Conservation (phyloP, 176 grass and related monocot genomes). For the bread wheat (Triticum aestivum) region DNA sequence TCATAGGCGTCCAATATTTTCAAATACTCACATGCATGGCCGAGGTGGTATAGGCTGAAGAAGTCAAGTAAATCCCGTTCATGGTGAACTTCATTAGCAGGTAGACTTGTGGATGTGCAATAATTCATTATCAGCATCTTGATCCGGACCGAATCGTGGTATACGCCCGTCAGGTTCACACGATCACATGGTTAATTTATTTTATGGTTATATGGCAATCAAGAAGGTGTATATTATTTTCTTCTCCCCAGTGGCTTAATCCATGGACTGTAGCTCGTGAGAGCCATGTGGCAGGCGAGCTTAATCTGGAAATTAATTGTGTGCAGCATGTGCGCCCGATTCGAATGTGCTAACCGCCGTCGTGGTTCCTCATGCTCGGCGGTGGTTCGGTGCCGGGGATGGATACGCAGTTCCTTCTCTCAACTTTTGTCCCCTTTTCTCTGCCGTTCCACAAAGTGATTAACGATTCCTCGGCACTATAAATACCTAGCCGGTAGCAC, state of each 20-base stretch:
- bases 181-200: neutral
- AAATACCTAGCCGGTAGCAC: slow-evolving; percentile 36
- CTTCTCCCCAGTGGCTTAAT: neutral
- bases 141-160: neutral
- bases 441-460: slow-evolving; percentile 19
- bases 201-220: neutral
- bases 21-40: too few relatives aligned
- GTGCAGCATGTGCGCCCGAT: slow-evolving; percentile 60
- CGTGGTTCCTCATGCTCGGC: slow-evolving; percentile 37
- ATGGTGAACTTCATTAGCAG: too few relatives aligned
- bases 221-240: neutral
- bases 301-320: neutral
- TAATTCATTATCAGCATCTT: neutral
- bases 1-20: too few relatives aligned
- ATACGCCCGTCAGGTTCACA: neutral
- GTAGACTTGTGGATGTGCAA: neutral
- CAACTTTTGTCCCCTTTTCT: slow-evolving; percentile 4
- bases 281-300: slow-evolving; percentile 25
- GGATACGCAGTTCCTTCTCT: slow-evolving; percentile 10
- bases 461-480: slow-evolving; percentile 60
- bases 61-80: too few relatives aligned
- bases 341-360: slow-evolving; percentile 50
- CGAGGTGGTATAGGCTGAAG: too few relatives aligned
- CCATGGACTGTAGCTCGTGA: neutral
- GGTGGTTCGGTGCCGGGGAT: neutral